Evolutionary conservation across 495 filamentous ascomycete species (phyloP).

Genomic region (Tuber umbilicatum): DNA sequence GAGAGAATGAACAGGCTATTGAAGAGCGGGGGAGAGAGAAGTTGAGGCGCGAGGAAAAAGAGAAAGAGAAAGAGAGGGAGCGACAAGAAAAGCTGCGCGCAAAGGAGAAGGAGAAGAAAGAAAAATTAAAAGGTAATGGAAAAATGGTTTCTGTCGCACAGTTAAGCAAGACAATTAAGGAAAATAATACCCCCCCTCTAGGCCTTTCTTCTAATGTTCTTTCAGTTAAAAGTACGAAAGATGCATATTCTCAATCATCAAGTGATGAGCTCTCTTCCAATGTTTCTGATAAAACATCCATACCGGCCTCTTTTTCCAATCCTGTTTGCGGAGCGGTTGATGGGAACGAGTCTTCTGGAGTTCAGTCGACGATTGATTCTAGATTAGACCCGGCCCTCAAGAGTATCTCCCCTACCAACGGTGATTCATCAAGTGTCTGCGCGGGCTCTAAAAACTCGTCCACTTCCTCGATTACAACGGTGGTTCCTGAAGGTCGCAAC

Average conservation of each 20-base stretch:
- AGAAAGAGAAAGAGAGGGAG: conserved; percentile 42
- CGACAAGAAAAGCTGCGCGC: conserved; percentile 39
- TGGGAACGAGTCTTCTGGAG: conserved; percentile 12
- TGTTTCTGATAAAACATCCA: conserved; percentile 39
- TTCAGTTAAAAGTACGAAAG: conserved; percentile 41
- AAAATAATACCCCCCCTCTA: conserved; percentile 28
- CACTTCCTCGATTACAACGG: conserved; percentile 35
- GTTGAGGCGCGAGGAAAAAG: conserved; percentile 45
- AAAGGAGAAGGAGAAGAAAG: conserved; percentile 40
- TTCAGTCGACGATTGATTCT: neutral
- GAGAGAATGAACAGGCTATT: conserved; percentile 67
- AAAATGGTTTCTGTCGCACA: conserved; percentile 13
- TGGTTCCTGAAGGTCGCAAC: conserved; percentile 40
- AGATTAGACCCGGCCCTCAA: conserved; percentile 19
- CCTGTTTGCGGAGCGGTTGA: conserved; percentile 32
- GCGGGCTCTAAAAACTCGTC: neutral
- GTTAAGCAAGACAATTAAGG: conserved; percentile 9
- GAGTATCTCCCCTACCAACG: conserved; percentile 21
- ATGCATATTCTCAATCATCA: conserved; percentile 40
- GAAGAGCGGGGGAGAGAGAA: conserved; percentile 43
- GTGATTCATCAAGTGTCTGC: conserved; percentile 10
- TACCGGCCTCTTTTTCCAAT: conserved; percentile 33
- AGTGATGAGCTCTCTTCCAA: conserved; percentile 37
- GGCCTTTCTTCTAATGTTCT: conserved; percentile 38
- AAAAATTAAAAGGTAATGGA: conserved; percentile 31